A percentile compares a stretch with the other conserved stretches of the same genome.
Evolutionary conservation across 2,329 filamentous ascomycete genomes (phyloP).

Genomic region (Colletotrichum orbiculare): DNA sequence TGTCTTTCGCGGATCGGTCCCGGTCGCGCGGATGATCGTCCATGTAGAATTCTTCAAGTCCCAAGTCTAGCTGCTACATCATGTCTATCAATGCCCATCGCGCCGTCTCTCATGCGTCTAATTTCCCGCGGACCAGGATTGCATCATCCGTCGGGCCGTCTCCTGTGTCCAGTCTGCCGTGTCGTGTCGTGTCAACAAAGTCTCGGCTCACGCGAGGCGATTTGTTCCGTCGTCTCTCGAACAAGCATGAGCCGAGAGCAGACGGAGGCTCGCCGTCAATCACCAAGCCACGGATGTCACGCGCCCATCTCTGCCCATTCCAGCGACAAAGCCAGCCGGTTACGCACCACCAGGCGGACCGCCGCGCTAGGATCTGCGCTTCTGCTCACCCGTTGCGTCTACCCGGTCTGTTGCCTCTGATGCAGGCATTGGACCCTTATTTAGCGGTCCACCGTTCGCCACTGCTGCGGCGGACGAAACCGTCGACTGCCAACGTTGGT

Average conservation of each 20-base stretch:
- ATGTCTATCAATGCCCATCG: no score
- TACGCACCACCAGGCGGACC: conserved; percentile 1
- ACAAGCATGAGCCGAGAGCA: no score
- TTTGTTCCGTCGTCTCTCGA: background rate
- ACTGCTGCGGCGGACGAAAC: background rate
- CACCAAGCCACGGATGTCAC: conserved; percentile 33
- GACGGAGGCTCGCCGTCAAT: no score
- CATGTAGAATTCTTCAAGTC: no score
- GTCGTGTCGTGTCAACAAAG: no score
- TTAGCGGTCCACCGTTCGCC: background rate
- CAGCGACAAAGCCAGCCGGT: conserved; percentile 11
- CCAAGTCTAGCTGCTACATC: no score
- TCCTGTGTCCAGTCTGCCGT: no score
- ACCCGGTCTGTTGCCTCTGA: conserved; percentile 9
- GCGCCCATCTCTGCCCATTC: conserved; percentile 20
- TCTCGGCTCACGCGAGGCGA: background rate
- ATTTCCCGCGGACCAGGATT: no score
- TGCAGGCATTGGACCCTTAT: background rate
- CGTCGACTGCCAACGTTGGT: conserved; percentile 9
- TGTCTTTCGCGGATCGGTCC: no score
- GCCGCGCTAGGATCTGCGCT: conserved; percentile 13
- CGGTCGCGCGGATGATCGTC: no score
- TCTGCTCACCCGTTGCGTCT: conserved; percentile 21
- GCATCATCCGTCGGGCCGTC: no score
- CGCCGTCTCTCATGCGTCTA: no score